phyloP scores from a whole-genome alignment of 441 rosid genomes.

The Corymbia calophylla region DNA sequence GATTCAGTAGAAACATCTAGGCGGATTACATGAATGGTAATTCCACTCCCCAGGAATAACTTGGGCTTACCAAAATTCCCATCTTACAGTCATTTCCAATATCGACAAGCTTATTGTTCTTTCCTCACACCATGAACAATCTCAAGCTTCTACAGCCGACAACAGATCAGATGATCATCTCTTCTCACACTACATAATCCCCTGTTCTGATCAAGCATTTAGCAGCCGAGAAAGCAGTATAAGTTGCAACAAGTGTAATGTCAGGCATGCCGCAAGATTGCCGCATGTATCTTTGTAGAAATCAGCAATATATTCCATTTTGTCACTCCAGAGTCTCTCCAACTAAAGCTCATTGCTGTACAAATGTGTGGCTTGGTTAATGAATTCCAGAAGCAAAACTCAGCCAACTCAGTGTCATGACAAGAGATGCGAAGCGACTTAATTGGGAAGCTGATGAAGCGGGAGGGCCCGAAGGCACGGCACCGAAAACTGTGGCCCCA shows the following conservation, averaged over 20 bases:
- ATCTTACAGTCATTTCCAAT: background rate
- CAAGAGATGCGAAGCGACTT: background rate
- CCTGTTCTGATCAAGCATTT: background rate
- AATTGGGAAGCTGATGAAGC: constrained; percentile 30
- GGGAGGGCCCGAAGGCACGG: constrained; percentile 56
- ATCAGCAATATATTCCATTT: background rate
- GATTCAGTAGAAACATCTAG: background rate
- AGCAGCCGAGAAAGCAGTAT: background rate
- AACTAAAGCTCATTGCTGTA: background rate
- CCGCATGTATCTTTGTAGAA: background rate
- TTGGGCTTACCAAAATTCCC: background rate
- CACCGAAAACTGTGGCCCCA: constrained; percentile 72
- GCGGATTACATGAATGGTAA: background rate
- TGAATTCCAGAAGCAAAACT: background rate
- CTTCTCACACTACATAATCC: background rate
- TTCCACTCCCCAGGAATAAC: background rate
- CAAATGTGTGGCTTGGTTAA: background rate
- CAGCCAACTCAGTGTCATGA: background rate
- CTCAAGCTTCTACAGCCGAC: background rate
- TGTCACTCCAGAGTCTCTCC: background rate
- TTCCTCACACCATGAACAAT: background rate
- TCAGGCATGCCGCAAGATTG: background rate
- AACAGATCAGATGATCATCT: background rate
- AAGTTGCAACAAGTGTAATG: background rate
- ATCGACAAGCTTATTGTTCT: background rate